Percentiles rank a stretch among this genome's conserved stretches.
Conservation (phyloP, 164 flowering plant species). For the Vitis vinifera region ASM3070453v1 NC_081820.1:15420501-15421000, state of each 20-base stretch:
- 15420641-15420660: conserved; percentile 37
- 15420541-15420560: too few relatives aligned
- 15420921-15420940: conserved; percentile 49
- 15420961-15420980: conserved; percentile 34
- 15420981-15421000: too few relatives aligned
- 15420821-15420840: too few relatives aligned
- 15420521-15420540: too few relatives aligned
- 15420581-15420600: background rate
- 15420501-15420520: too few relatives aligned
- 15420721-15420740: conserved; percentile 74
- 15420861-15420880: background rate
- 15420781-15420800: too few relatives aligned
- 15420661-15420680: conserved; percentile 83
- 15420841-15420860: background rate
- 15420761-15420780: too few relatives aligned
- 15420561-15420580: background rate
- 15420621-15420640: too few relatives aligned
- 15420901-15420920: conserved; percentile 69
- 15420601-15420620: too few relatives aligned
- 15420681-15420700: conserved; percentile 96
- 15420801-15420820: too few relatives aligned
- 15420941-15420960: conserved; percentile 37
- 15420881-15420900: conserved; percentile 64
- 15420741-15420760: conserved; percentile 35
- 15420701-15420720: conserved; percentile 93